A percentile compares a stretch with the other conserved stretches of the same genome.
Conservation (phyloP, 768 basidiomycete genomes). For the Hygrocybe punicea region DNA sequence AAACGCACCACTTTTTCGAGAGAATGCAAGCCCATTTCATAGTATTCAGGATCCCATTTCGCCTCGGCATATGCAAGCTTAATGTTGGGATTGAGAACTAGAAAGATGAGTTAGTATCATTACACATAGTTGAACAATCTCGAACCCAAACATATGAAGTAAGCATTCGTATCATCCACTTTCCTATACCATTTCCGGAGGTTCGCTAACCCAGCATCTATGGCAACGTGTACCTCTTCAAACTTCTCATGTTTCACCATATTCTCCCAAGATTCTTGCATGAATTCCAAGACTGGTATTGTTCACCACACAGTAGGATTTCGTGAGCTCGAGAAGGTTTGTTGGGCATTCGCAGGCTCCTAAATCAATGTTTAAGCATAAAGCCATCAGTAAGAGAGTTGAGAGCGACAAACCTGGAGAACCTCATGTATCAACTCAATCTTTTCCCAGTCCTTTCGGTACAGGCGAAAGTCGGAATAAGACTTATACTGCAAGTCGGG, state of each 20-base stretch:
- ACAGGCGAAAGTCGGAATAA: constrained; percentile 14
- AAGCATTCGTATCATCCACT: constrained; percentile 10
- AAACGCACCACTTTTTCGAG: neutral
- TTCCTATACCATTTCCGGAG: constrained; percentile 8
- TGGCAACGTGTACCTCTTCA: constrained; percentile 1
- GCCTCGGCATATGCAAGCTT: constrained; percentile 15
- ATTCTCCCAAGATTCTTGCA: constrained; percentile 14
- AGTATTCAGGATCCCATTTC: constrained; percentile 9
- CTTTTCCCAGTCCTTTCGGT: constrained; percentile 10
- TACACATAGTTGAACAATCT: neutral
- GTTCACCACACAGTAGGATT: constrained; percentile 16
- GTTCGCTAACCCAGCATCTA: constrained; percentile 10
- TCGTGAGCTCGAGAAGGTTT: constrained; percentile 12
- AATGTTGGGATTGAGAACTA: constrained; percentile 12
- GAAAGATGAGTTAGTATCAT: neutral
- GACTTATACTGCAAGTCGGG: constrained; percentile 10
- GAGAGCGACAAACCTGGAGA: constrained; percentile 6
- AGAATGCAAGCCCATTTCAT: neutral
- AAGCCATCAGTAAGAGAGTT: constrained; percentile 10
- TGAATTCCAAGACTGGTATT: constrained; percentile 16
- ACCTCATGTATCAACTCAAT: constrained; percentile 15
- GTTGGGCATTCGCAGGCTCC: constrained; percentile 17
- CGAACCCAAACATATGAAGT: constrained; percentile 14
- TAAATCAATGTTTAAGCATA: constrained; percentile 8
- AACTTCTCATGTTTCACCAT: constrained; percentile 13